Conservation (phyloP, 371 early-diverging fungal genomes). For the Rhizopus microsporus region DNA sequence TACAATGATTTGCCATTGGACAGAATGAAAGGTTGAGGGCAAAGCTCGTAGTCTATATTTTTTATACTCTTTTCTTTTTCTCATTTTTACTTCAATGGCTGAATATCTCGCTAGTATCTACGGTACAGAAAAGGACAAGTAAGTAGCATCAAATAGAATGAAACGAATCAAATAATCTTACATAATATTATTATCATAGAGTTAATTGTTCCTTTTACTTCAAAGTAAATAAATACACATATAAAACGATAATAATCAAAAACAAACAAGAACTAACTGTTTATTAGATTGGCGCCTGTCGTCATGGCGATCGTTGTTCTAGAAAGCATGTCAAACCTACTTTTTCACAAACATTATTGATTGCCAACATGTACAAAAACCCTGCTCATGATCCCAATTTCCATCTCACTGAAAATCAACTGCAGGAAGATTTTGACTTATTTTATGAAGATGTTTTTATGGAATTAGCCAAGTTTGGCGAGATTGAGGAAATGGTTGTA, state of each 20-base stretch:
- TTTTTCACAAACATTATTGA: constrained; percentile 91
- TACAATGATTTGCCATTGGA: no score
- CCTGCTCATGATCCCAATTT: constrained; percentile 83
- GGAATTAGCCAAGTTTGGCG: constrained; percentile 95
- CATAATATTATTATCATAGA: constrained; percentile 37
- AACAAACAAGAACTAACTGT: neutral
- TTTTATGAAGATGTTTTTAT: constrained; percentile 97
- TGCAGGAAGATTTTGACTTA: constrained; percentile 93
- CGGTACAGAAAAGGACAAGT: constrained; percentile 96
- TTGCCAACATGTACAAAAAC: constrained; percentile 95
- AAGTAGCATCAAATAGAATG: constrained; percentile 24
- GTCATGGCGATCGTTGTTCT: constrained; percentile 97
- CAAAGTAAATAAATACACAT: constrained; percentile 56
- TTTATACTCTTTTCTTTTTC: neutral
- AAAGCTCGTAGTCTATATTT: no score
- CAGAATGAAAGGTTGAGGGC: no score
- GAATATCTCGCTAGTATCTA: constrained; percentile 92
- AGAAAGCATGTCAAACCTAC: constrained; percentile 97
- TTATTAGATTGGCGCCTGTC: constrained; percentile 89
- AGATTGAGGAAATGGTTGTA: constrained; percentile 93
- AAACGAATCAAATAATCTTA: neutral
- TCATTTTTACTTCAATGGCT: constrained; percentile 56
- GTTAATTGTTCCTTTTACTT: constrained; percentile 98
- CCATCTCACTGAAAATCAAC: constrained; percentile 69
- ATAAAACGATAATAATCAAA: neutral